A percentile compares a stretch with the other conserved stretches of the same genome.
Evolutionary conservation across 2,329 filamentous ascomycete species (phyloP).

Genomic region (Aspergillus floridensis): DNA sequence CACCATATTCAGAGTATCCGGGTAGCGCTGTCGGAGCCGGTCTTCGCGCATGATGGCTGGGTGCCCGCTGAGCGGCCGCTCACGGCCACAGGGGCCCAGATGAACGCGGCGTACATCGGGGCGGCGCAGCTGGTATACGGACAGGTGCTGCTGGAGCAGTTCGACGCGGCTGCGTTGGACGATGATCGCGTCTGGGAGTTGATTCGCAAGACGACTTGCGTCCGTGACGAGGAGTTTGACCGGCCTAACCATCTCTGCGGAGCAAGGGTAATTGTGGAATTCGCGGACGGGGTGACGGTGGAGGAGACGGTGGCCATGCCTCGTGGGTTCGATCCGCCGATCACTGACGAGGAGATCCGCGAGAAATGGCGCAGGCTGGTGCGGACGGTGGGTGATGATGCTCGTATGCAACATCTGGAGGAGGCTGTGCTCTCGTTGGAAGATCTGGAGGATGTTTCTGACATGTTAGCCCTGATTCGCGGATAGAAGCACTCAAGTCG

Average conservation of each 20-base stretch:
- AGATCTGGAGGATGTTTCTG: too few species aligned
- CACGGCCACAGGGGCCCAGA: conserved; percentile 9
- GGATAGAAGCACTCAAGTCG: too few species aligned
- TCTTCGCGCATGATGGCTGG: conserved; percentile 7
- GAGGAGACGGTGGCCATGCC: not conserved
- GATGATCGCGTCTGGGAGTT: conserved; percentile 2
- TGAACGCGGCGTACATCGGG: conserved; percentile 9
- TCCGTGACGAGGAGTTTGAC: not conserved
- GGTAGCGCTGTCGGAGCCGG: conserved; percentile 1
- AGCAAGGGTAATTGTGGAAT: not conserved
- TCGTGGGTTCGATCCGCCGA: not conserved
- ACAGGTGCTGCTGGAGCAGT: conserved; percentile 6
- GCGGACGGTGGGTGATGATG: too few species aligned
- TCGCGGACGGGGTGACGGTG: not conserved
- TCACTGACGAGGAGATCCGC: conserved; percentile 7
- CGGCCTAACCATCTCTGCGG: not conserved
- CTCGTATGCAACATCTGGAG: too few species aligned
- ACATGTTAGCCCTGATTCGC: too few species aligned
- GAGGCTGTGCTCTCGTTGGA: too few species aligned
- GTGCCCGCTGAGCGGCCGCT: conserved; percentile 15
- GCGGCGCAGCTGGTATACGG: conserved; percentile 7
- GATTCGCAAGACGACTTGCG: not conserved
- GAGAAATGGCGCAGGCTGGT: not conserved
- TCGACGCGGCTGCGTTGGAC: not conserved
- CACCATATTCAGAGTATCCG: not conserved